phyloP scores from a whole-genome alignment of 2,329 filamentous ascomycete species.

The Sporothrix euskadiensis region DNA sequence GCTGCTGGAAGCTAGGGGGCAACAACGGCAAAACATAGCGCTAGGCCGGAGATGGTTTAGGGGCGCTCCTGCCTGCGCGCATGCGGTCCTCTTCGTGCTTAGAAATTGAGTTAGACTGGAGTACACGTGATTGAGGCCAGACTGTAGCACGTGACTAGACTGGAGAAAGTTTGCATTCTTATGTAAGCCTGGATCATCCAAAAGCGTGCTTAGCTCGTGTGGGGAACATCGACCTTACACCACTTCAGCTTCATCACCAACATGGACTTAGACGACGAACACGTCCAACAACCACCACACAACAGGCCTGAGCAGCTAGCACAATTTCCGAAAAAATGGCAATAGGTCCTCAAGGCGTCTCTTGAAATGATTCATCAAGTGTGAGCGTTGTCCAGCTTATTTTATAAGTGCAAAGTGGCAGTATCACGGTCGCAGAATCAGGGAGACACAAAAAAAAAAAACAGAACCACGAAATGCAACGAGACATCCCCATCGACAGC shows the following conservation, averaged over 20 bases:
- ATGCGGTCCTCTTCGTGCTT: conserved; percentile 18
- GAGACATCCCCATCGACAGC: not conserved
- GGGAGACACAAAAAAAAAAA: not conserved
- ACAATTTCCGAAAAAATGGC: conserved; percentile 16
- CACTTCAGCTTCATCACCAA: not conserved
- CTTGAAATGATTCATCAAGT: not conserved
- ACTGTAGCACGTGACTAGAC: not conserved
- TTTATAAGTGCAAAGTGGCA: not conserved
- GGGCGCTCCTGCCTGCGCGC: not conserved
- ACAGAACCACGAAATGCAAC: not conserved
- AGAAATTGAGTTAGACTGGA: conserved; percentile 15
- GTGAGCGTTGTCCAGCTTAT: not conserved
- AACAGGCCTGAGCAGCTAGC: not conserved
- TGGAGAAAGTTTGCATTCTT: not conserved
- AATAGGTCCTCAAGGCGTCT: not conserved
- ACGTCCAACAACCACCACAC: not conserved
- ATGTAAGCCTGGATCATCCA: not conserved
- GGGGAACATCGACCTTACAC: not conserved
- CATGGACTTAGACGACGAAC: not conserved
- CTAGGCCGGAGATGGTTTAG: conserved; percentile 24
- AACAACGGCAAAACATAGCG: conserved; percentile 16
- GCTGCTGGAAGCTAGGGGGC: conserved; percentile 30
- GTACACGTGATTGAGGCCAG: not conserved
- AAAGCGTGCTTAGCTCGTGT: not conserved
- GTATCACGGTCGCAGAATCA: not conserved